phyloP scores from a whole-genome alignment of 2,329 filamentous ascomycete species.

The Diplocarpon mali region DNA sequence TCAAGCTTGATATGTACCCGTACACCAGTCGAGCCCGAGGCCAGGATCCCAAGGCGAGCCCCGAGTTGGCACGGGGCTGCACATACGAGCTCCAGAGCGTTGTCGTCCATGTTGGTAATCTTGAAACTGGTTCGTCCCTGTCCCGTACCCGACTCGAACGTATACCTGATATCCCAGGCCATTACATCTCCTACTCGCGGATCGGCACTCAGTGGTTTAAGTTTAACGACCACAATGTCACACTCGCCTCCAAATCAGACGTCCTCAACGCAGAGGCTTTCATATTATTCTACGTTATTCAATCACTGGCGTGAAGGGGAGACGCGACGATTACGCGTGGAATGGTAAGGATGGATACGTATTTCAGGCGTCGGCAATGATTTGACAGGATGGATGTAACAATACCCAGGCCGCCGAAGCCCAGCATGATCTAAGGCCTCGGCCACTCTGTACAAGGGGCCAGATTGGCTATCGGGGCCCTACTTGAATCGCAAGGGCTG shows the following conservation, averaged over 20 bases:
- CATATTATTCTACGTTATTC: constrained; percentile 74
- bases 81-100: constrained; percentile 83
- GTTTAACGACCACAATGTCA: constrained; percentile 92
- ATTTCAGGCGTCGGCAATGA: constrained; percentile 6
- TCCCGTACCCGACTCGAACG: neutral
- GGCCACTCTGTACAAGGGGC: neutral
- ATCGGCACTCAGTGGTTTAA: constrained; percentile 85
- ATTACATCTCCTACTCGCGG: constrained; percentile 83
- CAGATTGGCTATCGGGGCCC: constrained; percentile 1
- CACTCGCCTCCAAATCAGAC: constrained; percentile 70
- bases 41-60: constrained; percentile 38
- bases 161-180: constrained; percentile 35
- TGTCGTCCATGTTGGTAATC: constrained; percentile 85
- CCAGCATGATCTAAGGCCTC: constrained; percentile 1
- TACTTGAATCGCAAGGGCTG: neutral
- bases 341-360: constrained; percentile 3
- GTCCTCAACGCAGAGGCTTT: constrained; percentile 83
- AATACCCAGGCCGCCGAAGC: constrained; percentile 5
- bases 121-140: constrained; percentile 54
- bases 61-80: constrained; percentile 52
- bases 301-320: constrained; percentile 38
- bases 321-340: neutral
- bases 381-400: neutral
- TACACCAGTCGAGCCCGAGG: constrained; percentile 62
- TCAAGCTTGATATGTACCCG: constrained; percentile 80